These are phyloP conservation scores for Sordariomycetes sp. DNA, from an alignment of 2,329 filamentous ascomycete species.

Conservation along the genomic window DNA sequence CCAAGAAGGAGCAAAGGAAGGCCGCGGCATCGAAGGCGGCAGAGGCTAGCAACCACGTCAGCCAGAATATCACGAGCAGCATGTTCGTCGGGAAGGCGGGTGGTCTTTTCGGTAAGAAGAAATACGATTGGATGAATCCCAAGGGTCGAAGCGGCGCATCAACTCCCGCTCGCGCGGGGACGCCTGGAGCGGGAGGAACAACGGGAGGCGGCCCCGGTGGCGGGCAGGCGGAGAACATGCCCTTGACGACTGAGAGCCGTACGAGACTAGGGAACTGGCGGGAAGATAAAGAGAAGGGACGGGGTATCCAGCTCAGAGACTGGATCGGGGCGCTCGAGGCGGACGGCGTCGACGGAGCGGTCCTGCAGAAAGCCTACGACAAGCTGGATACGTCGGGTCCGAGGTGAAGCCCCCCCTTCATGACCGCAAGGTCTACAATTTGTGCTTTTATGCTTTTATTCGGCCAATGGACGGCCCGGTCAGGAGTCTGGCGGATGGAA, in stretches of 20 bases:
- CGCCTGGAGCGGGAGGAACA: constrained; percentile 14
- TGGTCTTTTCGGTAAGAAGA: constrained; percentile 45
- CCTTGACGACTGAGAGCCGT: constrained; percentile 45
- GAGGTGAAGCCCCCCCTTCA: constrained; percentile 15
- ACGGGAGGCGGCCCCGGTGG: constrained; percentile 6
- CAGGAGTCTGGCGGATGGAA: neutral
- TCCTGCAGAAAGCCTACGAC: constrained; percentile 48
- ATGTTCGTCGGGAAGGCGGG: constrained; percentile 55
- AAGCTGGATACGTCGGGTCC: constrained; percentile 38
- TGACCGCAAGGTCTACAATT: no score
- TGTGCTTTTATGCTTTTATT: neutral
- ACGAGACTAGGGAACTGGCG: constrained; percentile 64
- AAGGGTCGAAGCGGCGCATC: constrained; percentile 40
- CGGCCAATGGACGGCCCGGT: neutral
- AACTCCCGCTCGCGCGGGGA: constrained; percentile 33
- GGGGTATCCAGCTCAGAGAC: constrained; percentile 75
- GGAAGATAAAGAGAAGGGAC: constrained; percentile 67
- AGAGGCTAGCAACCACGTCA: constrained; percentile 68
- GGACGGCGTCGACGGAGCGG: constrained; percentile 58
- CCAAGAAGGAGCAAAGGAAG: constrained; percentile 78
- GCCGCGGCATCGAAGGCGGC: constrained; percentile 66
- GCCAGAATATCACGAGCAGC: constrained; percentile 73
- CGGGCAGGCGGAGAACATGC: constrained; percentile 13
- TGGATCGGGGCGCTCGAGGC: constrained; percentile 69
- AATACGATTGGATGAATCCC: constrained; percentile 65